Conservation (phyloP, 2,329 filamentous ascomycete genomes). For the Fonsecaea monophora region DNA sequence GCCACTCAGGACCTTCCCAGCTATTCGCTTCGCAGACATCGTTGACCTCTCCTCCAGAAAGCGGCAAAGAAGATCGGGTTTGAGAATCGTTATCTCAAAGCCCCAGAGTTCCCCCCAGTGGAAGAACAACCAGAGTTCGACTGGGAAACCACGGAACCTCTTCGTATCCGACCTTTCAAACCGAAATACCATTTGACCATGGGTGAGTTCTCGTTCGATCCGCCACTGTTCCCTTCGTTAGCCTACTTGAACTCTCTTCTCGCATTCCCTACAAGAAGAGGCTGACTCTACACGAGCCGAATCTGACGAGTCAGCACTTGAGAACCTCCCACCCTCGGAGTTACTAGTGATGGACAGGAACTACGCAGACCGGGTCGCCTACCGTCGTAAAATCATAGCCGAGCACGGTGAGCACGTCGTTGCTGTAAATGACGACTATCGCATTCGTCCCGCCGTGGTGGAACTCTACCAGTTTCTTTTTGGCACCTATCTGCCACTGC, state of each 20-base stretch:
- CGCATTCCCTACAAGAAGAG: slow-evolving; percentile 21
- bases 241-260: not conserved
- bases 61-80: slow-evolving; percentile 30
- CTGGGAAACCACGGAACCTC: slow-evolving; percentile 58
- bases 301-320: slow-evolving; percentile 53
- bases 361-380: slow-evolving; percentile 59
- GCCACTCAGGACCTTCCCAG: not conserved
- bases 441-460: slow-evolving; percentile 56
- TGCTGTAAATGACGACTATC: slow-evolving; percentile 49
- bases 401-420: slow-evolving; percentile 52
- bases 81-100: slow-evolving; percentile 35
- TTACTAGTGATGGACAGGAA: slow-evolving; percentile 66
- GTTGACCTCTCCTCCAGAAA: slow-evolving; percentile 14
- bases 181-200: slow-evolving; percentile 69
- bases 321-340: slow-evolving; percentile 60
- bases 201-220: slow-evolving; percentile 52
- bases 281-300: slow-evolving; percentile 35
- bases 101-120: slow-evolving; percentile 42
- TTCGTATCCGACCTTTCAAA: slow-evolving; percentile 65
- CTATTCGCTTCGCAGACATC: not conserved
- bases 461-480: slow-evolving; percentile 66
- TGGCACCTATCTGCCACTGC: slow-evolving; percentile 61
- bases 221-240: not conserved
- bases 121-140: slow-evolving; percentile 58
- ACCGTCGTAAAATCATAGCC: slow-evolving; percentile 57